Evolutionary conservation across 1,284 basidiomycete species (phyloP).

Genomic region (Wallemia ichthyophaga): DNA sequence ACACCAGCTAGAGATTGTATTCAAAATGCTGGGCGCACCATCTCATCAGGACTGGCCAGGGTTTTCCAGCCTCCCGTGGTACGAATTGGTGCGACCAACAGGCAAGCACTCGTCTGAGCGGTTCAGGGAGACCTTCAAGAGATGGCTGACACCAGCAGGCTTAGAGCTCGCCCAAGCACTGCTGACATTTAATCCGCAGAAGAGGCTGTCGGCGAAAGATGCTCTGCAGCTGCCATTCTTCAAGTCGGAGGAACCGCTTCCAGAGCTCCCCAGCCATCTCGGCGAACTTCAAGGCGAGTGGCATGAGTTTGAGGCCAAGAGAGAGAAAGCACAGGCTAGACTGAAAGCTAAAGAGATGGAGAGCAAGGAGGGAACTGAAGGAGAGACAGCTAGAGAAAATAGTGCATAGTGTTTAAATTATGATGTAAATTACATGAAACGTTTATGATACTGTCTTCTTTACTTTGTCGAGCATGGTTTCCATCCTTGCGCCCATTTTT

Average conservation of each 20-base stretch:
- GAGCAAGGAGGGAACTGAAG: not conserved
- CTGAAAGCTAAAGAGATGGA: conserved; percentile 4
- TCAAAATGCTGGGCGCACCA: conserved; percentile 68
- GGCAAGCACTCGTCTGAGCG: conserved; percentile 27
- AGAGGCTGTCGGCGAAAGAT: conserved; percentile 43
- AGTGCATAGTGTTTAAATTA: not conserved
- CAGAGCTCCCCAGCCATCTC: conserved; percentile 35
- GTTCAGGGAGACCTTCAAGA: conserved; percentile 47
- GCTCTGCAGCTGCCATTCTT: conserved; percentile 66
- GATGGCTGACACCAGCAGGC: conserved; percentile 52
- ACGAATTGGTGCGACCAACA: conserved; percentile 78
- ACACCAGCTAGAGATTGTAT: conserved; percentile 77
- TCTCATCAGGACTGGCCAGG: conserved; percentile 52
- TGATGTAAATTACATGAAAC: not conserved
- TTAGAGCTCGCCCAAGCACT: conserved; percentile 57
- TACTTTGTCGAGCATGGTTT: not conserved
- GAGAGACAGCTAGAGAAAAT: too few relatives aligned
- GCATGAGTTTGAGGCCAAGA: conserved; percentile 74
- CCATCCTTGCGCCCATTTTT: not conserved
- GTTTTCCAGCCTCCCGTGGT: conserved; percentile 70
- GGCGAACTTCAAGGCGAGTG: conserved; percentile 60
- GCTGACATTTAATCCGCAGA: conserved; percentile 49
- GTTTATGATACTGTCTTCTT: not conserved
- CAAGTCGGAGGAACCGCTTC: conserved; percentile 35
- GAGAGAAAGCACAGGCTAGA: conserved; percentile 25